A percentile compares a stretch with the other conserved stretches of the same genome.
Evolutionary conservation across 192 early-diverging fungal species (phyloP).

Genomic region (Podila minutissima): DNA sequence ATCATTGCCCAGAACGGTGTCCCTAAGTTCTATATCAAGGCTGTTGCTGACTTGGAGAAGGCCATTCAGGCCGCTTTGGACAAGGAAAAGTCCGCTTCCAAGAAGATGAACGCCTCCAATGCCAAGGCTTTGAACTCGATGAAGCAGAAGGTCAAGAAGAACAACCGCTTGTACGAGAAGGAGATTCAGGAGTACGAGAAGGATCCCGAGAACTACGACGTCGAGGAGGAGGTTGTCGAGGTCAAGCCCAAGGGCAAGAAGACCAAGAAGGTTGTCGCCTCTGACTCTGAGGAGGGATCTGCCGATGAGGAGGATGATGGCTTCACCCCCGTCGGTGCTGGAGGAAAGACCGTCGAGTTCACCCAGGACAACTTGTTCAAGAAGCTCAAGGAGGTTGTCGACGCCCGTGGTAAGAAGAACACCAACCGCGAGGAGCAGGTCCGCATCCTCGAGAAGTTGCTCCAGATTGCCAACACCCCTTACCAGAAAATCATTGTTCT

Average conservation of each 20-base stretch:
- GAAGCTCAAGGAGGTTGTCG: slow-evolving; percentile 78
- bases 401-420: slow-evolving; percentile 94
- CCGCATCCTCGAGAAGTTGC: slow-evolving; percentile 70
- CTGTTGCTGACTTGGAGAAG: slow-evolving; percentile 82
- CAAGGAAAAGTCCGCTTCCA: slow-evolving; percentile 76
- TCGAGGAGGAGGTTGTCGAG: slow-evolving; percentile 20
- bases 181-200: slow-evolving; percentile 76
- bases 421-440: slow-evolving; percentile 88
- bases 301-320: slow-evolving; percentile 68
- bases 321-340: slow-evolving; percentile 75
- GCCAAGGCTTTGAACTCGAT: slow-evolving; percentile 88
- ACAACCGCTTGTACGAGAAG: slow-evolving; percentile 77
- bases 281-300: slow-evolving; percentile 59
- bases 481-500: slow-evolving; percentile 88
- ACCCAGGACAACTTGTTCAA: slow-evolving; percentile 85
- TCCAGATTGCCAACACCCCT: slow-evolving; percentile 68
- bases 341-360: slow-evolving; percentile 70
- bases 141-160: slow-evolving; percentile 95
- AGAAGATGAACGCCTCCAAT: slow-evolving; percentile 87
- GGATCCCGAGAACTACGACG: slow-evolving; percentile 42
- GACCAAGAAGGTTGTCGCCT: slow-evolving; percentile 53
- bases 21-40: slow-evolving; percentile 80
- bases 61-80: slow-evolving; percentile 66
- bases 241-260: slow-evolving; percentile 25
- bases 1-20: slow-evolving; percentile 61